A percentile compares a stretch with the other conserved stretches of the same genome.
Evolutionary conservation across 768 basidiomycete genomes (phyloP).

Genomic region (Boletus sensibilis): DNA sequence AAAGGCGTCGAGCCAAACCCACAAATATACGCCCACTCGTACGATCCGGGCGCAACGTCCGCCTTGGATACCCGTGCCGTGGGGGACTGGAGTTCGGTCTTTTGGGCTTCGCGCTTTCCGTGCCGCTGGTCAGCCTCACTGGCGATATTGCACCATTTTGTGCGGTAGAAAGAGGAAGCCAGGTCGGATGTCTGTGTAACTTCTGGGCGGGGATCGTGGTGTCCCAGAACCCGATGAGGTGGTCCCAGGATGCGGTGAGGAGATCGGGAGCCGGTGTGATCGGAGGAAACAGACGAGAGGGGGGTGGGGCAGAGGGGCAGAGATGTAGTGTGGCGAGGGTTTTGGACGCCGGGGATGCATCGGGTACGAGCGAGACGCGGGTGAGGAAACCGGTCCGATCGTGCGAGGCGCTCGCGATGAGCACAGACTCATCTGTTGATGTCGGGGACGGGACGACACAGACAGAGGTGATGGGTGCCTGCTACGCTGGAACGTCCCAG

Average conservation of each 20-base stretch:
- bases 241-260: slow-evolving; percentile 86
- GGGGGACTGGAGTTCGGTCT: no score
- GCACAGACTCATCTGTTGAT: no score
- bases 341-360: slow-evolving; percentile 2
- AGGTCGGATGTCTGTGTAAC: no score
- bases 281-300: slow-evolving; percentile 53
- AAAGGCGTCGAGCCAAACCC: no score
- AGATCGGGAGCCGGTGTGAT: slow-evolving; percentile 58
- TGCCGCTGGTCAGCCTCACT: slow-evolving; percentile 31
- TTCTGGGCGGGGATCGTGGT: slow-evolving; percentile 61
- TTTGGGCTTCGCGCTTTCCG: no score
- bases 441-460: no score
- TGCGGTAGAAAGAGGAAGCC: slow-evolving; percentile 30
- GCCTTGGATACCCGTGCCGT: no score
- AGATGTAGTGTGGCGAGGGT: slow-evolving; percentile 67
- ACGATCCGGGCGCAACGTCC: no score
- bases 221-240: slow-evolving; percentile 80
- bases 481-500: slow-evolving; percentile 33
- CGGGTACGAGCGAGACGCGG: slow-evolving; percentile 4
- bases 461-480: no score
- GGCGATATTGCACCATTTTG: slow-evolving; percentile 61
- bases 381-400: slow-evolving; percentile 47
- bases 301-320: slow-evolving; percentile 78
- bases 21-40: no score
- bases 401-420: no score